Evolutionary conservation across 2,329 filamentous ascomycete genomes (phyloP), one percentile per base, ranked within the genome.

Genomic region (Hymenoscyphus infarciens): DNA sequence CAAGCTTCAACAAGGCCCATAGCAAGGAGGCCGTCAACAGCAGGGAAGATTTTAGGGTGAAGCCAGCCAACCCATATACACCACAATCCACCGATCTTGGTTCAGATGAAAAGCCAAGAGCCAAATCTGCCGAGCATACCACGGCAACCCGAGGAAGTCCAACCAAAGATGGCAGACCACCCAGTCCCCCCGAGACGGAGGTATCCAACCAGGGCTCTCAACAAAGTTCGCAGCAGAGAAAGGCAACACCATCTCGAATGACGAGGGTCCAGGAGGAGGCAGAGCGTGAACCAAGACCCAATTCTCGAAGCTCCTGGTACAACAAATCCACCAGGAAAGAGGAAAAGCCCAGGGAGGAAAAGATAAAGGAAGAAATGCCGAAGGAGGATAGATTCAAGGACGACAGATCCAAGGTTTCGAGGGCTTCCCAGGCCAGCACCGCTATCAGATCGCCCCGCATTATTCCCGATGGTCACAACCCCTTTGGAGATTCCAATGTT

Each of bases 1-100:
- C 92, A 1, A 82, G 83, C 11, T 92, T 96, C 76, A 95, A 90
- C 77, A 97, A 96, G 77, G 90, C 90, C 13, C 91, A 96, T 75
- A 96, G 92, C 80, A 95, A 92, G 76, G 94, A 97, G 78, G 85
- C 87, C 54, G 85, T 97, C 60, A 82, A 85, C 67, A 87, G 85
- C 72, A 68, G 69, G 55, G 70, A 73, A 27, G 69, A 74, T 65
- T 54, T 72, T 15, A 64, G 66, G 33, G 39, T 68, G 7, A 69
- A 67, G 42, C 61, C 65, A 39, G 5, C 58, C 19, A 64, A 63
- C 61, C 76, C 80, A 64, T 81, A 85, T 66, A 92, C 90, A 1
- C 90, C 90, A 19, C 88, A 92, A 64, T 82, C 88, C 25, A 92
- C 89, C 25, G 89, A 92, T 71, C 70, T 90, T 25, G 85, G 86